Conservation (phyloP, 306 rosid species). For the Spatholobus suberectus region DNA sequence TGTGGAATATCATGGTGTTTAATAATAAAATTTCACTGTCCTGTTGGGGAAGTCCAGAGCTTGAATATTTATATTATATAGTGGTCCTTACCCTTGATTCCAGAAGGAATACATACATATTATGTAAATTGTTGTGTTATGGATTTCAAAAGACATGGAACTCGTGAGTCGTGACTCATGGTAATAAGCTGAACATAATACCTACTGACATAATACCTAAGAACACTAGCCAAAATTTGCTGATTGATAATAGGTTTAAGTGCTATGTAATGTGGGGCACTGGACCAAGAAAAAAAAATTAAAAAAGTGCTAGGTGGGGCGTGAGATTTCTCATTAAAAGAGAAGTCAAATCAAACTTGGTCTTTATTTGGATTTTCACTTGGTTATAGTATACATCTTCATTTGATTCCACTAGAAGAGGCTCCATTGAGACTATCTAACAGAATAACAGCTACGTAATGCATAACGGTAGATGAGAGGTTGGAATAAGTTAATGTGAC, state of each 20-base stretch:
- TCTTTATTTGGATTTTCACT: background rate
- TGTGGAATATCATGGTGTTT: background rate
- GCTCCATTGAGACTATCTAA: background rate
- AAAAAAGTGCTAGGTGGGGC: background rate
- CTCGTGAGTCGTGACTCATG: background rate
- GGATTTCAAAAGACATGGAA: background rate
- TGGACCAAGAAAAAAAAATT: background rate
- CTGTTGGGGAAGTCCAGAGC: background rate
- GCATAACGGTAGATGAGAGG: background rate
- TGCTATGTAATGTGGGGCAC: background rate
- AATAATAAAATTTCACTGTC: background rate
- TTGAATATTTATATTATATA: background rate
- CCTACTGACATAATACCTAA: too few relatives aligned
- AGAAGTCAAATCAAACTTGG: background rate
- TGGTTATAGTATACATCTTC: background rate
- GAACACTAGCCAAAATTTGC: too few relatives aligned
- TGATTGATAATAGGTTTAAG: too few relatives aligned
- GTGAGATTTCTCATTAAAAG: background rate
- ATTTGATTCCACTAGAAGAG: background rate
- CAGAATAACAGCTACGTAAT: background rate
- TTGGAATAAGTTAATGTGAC: too few relatives aligned
- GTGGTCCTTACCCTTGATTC: background rate
- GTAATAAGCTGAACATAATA: background rate
- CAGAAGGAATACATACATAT: background rate
- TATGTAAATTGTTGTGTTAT: background rate